These are phyloP conservation scores for Aphanocladium album DNA, from an alignment of 2,329 filamentous ascomycete species.

Conservation along the genomic window DNA sequence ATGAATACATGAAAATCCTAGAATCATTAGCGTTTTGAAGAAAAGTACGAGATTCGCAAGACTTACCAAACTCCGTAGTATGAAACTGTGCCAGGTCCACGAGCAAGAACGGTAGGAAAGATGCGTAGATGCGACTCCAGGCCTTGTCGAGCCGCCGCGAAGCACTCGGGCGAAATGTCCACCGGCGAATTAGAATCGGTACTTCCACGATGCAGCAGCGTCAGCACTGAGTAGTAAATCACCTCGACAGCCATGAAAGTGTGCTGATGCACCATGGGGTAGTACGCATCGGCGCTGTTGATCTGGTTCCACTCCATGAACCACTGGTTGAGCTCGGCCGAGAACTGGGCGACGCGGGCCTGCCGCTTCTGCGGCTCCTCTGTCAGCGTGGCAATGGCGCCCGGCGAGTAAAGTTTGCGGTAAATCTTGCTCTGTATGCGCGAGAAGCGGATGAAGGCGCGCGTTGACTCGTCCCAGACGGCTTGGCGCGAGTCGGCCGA, in stretches of 20 bases:
- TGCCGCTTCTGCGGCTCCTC: not conserved
- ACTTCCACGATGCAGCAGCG: slow-evolving; percentile 16
- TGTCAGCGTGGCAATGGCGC: not conserved
- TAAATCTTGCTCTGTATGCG: slow-evolving; percentile 15
- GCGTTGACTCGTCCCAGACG: slow-evolving; percentile 14
- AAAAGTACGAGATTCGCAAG: not conserved
- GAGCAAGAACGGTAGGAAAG: slow-evolving; percentile 13
- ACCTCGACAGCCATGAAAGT: slow-evolving; percentile 17
- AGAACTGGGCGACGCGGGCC: slow-evolving; percentile 5
- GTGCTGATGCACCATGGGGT: slow-evolving; percentile 14
- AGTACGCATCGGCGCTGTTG: slow-evolving; percentile 14
- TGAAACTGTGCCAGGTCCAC: slow-evolving; percentile 14
- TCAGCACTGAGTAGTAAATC: slow-evolving; percentile 19
- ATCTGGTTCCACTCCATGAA: slow-evolving; percentile 15
- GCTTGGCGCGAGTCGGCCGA: slow-evolving; percentile 7
- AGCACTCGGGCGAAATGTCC: slow-evolving; percentile 17
- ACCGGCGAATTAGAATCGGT: slow-evolving; percentile 13
- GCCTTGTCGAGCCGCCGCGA: slow-evolving; percentile 16
- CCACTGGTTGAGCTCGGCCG: slow-evolving; percentile 14
- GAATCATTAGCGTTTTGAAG: too few species aligned
- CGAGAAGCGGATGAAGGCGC: slow-evolving; percentile 14
- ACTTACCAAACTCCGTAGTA: slow-evolving; percentile 20
- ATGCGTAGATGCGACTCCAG: slow-evolving; percentile 15
- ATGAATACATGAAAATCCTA: slow-evolving; percentile 20
- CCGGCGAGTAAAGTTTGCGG: slow-evolving; percentile 15